phyloP scores from a whole-genome alignment of 169 alveolate genomes.

The Cryptosporidium viatorum region DNA sequence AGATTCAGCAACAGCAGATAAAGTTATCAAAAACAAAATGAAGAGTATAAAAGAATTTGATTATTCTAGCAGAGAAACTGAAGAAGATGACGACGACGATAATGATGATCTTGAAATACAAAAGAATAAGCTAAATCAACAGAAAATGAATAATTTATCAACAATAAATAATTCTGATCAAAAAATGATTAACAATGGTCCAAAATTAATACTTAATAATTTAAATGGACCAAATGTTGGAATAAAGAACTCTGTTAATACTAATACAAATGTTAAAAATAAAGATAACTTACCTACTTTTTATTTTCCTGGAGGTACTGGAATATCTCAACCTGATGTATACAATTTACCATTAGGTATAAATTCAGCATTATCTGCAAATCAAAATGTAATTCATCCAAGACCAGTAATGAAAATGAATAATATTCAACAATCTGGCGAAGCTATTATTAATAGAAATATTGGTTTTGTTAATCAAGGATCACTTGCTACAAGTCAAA shows the following conservation, averaged over 20 bases:
- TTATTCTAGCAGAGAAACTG: not conserved
- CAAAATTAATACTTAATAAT: not conserved
- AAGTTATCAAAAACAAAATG: not conserved
- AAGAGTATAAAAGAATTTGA: not conserved
- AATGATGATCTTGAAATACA: not conserved
- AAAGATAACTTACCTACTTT: constrained; percentile 30
- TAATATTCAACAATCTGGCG: not conserved
- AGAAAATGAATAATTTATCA: not conserved
- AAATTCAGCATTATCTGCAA: not conserved
- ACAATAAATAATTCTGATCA: not conserved
- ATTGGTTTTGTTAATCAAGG: not conserved
- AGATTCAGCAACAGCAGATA: constrained; percentile 19
- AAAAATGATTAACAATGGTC: not conserved
- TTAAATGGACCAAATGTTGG: not conserved
- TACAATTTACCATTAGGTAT: not conserved
- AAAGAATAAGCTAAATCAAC: not conserved
- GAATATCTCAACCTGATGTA: constrained; percentile 15
- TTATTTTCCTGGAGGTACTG: constrained; percentile 28
- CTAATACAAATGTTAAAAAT: not conserved
- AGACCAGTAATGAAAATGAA: not conserved
- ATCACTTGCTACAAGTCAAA: not conserved
- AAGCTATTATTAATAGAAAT: not conserved
- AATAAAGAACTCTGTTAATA: not conserved
- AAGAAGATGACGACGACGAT: not conserved
- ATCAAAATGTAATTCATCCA: not conserved